phyloP scores from a whole-genome alignment of 345 rosid genomes.

The Hypericum perforatum region DNA sequence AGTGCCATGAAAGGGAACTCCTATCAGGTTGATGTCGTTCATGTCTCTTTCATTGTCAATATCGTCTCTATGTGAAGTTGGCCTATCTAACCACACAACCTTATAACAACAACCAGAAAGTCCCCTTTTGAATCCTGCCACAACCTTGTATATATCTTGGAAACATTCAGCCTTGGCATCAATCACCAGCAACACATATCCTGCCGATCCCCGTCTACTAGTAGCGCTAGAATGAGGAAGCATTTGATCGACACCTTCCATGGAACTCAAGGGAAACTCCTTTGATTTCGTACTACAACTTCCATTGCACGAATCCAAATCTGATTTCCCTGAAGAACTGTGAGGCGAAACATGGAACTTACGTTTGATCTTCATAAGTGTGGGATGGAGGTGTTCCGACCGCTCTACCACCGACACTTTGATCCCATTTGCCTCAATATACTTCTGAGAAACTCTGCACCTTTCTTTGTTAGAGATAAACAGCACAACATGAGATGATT shows the following conservation, averaged over 20 bases:
- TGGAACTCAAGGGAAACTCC: conserved; percentile 41
- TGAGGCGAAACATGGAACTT: conserved; percentile 30
- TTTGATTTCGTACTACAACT: conserved; percentile 21
- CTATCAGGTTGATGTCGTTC: conserved; percentile 28
- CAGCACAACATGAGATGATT: conserved; percentile 59
- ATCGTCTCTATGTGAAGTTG: conserved; percentile 19
- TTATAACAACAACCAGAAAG: conserved; percentile 24
- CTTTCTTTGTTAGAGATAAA: conserved; percentile 45
- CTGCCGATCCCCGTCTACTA: conserved; percentile 5
- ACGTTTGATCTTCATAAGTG: conserved; percentile 25
- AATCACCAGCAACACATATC: conserved; percentile 42
- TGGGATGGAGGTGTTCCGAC: conserved; percentile 30
- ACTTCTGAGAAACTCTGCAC: conserved; percentile 32
- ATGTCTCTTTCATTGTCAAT: conserved; percentile 13
- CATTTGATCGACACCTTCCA: conserved; percentile 40
- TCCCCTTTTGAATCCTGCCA: conserved; percentile 39
- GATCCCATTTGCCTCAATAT: conserved; percentile 45
- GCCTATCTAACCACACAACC: conserved; percentile 64
- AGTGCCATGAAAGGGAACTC: conserved; percentile 77
- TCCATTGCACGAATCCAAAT: conserved; percentile 30
- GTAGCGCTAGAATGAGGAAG: conserved; percentile 16
- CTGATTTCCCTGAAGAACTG: conserved; percentile 36
- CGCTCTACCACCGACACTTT: conserved; percentile 33
- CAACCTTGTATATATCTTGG: conserved; percentile 19
- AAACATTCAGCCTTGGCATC: conserved; percentile 46